These are phyloP conservation scores for Podospora comata DNA, from an alignment of 495 filamentous ascomycete species.

Conservation along the genomic window DNA sequence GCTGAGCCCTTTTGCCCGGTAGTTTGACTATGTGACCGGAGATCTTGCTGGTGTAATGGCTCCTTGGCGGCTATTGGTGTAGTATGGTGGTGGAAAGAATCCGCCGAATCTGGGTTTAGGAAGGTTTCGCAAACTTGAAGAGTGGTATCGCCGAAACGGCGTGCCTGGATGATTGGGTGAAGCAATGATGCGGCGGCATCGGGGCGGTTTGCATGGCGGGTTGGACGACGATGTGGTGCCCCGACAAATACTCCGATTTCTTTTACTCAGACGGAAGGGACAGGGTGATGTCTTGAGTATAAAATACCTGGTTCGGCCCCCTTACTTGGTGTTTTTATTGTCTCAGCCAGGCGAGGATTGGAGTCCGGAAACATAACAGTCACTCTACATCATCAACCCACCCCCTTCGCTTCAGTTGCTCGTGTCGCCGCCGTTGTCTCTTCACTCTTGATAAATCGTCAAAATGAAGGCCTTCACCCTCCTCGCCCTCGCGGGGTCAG, in stretches of 20 bases:
- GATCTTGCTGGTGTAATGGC: neutral
- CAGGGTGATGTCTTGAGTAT: neutral
- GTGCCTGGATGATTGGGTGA: neutral
- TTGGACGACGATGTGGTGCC: neutral
- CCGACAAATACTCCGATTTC: neutral
- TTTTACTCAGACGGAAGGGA: neutral
- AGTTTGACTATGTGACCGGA: neutral
- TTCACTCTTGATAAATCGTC: neutral
- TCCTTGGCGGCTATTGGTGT: neutral
- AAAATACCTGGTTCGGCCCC: neutral
- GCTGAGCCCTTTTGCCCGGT: neutral
- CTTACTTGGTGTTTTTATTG: neutral
- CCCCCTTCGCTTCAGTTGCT: neutral
- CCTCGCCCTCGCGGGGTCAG: neutral
- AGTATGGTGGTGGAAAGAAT: neutral
- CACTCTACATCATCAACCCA: neutral
- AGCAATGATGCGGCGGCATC: neutral
- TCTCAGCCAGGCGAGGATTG: neutral
- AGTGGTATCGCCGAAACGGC: neutral
- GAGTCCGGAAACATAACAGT: neutral
- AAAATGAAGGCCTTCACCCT: conserved; percentile 4
- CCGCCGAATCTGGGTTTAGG: neutral
- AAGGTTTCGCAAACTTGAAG: neutral
- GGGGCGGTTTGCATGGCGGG: no score
- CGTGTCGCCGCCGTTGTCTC: neutral